These are phyloP conservation scores for Oxyria digyna DNA, from an alignment of 148 eudicot species.

Conservation along the genomic window DNA sequence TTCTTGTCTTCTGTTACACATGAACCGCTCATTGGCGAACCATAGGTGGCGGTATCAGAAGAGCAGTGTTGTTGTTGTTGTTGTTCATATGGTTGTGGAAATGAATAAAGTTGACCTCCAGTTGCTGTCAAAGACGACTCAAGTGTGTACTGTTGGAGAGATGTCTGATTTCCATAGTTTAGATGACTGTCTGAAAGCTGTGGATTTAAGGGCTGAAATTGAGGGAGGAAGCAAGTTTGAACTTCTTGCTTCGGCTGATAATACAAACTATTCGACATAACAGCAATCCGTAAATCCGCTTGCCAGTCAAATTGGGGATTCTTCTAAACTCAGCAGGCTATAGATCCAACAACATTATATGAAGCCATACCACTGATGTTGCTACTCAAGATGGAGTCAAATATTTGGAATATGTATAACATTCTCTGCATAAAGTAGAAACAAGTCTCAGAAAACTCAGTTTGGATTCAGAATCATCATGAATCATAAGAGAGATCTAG, in stretches of 20 bases:
- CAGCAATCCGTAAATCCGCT: neutral
- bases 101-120: slow-evolving; percentile 20
- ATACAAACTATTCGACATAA: slow-evolving; percentile 38
- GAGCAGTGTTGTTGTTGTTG: slow-evolving; percentile 14
- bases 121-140: slow-evolving; percentile 29
- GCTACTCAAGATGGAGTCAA: neutral
- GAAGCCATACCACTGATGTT: neutral
- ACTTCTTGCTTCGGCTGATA: slow-evolving; percentile 26
- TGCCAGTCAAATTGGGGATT: neutral
- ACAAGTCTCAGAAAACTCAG: neutral
- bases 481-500: neutral
- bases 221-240: slow-evolving; percentile 29
- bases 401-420: neutral
- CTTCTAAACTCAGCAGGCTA: neutral
- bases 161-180: slow-evolving; percentile 14
- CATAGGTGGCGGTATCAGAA: slow-evolving; percentile 17
- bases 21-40: slow-evolving; percentile 28
- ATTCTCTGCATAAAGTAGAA: slow-evolving; percentile 4
- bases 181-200: slow-evolving; percentile 17
- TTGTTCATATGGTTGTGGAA: slow-evolving; percentile 12
- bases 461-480: neutral
- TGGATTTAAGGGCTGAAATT: slow-evolving; percentile 24
- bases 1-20: slow-evolving; percentile 25
- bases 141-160: slow-evolving; percentile 24
- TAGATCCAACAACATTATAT: neutral